Percentiles rank a stretch among this genome's conserved stretches.
These are phyloP conservation scores for Helenozyma baotianmanensis DNA, from an alignment of 805 yeast genomes.

Conservation along the genomic window DNA sequence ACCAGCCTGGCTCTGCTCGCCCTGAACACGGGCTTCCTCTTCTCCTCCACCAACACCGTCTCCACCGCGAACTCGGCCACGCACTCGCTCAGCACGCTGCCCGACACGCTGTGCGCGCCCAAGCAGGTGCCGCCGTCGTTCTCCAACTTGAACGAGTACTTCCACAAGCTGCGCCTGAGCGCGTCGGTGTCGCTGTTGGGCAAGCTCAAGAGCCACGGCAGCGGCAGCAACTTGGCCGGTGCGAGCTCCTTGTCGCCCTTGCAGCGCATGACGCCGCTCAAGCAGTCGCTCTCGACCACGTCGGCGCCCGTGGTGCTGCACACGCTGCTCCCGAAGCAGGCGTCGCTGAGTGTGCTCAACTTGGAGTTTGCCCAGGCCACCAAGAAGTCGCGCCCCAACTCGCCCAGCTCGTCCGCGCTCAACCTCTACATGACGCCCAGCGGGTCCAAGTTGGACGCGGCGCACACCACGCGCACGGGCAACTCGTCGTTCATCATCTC, in stretches of 20 bases:
- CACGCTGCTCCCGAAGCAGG: constrained; percentile 13
- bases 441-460: constrained; percentile 2
- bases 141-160: constrained; percentile 31
- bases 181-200: constrained; percentile 17
- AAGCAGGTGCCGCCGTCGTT: constrained; percentile 19
- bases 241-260: constrained; percentile 16
- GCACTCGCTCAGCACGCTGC: constrained; percentile 32
- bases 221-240: constrained; percentile 8
- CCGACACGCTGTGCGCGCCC: constrained; percentile 19
- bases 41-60: constrained; percentile 20
- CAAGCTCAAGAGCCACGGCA: constrained; percentile 22
- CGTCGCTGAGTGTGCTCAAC: constrained; percentile 30
- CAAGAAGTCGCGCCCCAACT: constrained; percentile 46
- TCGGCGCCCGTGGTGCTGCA: constrained; percentile 11
- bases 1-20: constrained; percentile 24
- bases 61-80: constrained; percentile 24
- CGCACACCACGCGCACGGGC: constrained; percentile 2
- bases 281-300: constrained; percentile 9
- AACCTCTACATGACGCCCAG: constrained; percentile 6
- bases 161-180: constrained; percentile 19
- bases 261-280: constrained; percentile 43
- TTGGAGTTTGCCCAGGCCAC: constrained; percentile 30
- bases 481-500: constrained; percentile 24
- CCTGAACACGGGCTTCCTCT: constrained; percentile 19
- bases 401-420: constrained; percentile 28